Base-by-base conservation (phyloP, 805 yeast species). In the Wickerhamomyces tratensis region DNA sequence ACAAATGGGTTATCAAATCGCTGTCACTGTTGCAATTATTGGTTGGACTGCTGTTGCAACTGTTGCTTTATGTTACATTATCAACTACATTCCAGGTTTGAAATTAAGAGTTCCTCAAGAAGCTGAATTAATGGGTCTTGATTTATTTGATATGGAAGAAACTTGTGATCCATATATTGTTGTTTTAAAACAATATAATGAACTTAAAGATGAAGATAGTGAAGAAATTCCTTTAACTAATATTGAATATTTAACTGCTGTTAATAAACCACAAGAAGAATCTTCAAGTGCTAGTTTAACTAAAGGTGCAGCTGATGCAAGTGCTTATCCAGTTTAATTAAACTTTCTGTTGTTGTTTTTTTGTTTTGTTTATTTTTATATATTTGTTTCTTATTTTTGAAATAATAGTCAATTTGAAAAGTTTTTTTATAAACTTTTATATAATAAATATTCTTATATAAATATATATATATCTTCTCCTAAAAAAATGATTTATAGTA, bases 1-100 rank as follows among this genome's bases (percentile, higher is more conserved):
- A 53, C 97, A 89, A 62, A 71, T 93, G 67, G 89, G 89, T 65
- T 84, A 83, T 52, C 98, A 91, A 65, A 62, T 91, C 41, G 96
- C 88, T 62, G 73, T 69, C 37, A 43, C 50, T 10, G 49, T 52
- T 33, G 49, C 73, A 1, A 66, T 64, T 43, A 50, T 59, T 5
- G 64, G 62, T 2, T 74, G 79, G 79, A 65, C 77, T 11, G 56
- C 59, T 27, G 62, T 61, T 20, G 63, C 65, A 42, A 71, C 78
- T 0, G 53, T 63, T 43, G 51, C 62, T 1, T 62, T 73, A 42
- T 69, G 75, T 47, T 70, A 67, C 46, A 48, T 68, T 14, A 69
- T 76, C 37, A 74, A 76, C 51, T 58, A 64, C 42, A 71, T 73
- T 40, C 80, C 81, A 10, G 78, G 78, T 5, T 57, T 65, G 41